Percentiles rank a stretch among this genome's conserved stretches.
These are phyloP conservation scores for Speleostelium caveatum DNA, from an alignment of 78 protist genomes.

Conservation along the genomic window DNA sequence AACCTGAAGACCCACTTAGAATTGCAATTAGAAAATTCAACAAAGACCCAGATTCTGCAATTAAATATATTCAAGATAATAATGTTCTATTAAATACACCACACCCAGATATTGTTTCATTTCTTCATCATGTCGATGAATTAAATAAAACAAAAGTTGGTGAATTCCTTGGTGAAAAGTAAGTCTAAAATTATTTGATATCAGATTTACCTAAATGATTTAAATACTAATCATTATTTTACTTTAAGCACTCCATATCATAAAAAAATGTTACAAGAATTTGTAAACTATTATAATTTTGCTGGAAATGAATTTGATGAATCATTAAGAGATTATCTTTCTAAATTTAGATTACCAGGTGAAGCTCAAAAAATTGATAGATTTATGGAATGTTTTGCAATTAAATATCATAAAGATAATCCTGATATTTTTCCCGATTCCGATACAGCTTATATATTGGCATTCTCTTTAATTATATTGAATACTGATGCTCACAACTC, in stretches of 20 bases:
- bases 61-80: conserved; percentile 43
- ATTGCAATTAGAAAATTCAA: conserved; percentile 63
- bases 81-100: conserved; percentile 27
- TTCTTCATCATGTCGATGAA: conserved; percentile 46
- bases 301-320: conserved; percentile 77
- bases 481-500: conserved; percentile 98
- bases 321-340: conserved; percentile 90
- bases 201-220: not conserved
- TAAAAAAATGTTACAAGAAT: conserved; percentile 25
- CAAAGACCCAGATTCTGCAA: conserved; percentile 59
- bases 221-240: not conserved
- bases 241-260: conserved; percentile 1
- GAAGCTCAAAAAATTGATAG: conserved; percentile 96
- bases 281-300: conserved; percentile 52
- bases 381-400: conserved; percentile 95
- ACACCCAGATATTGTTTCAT: conserved; percentile 18
- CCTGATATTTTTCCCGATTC: conserved; percentile 85
- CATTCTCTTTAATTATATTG: conserved; percentile 97
- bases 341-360: conserved; percentile 91
- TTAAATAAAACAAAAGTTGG: conserved; percentile 65
- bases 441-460: conserved; percentile 96
- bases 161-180: conserved; percentile 61
- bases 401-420: conserved; percentile 84
- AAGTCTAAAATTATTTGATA: not conserved
- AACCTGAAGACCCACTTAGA: conserved; percentile 62